Base-by-base conservation (phyloP, 2,329 filamentous ascomycete species). In the Aspergillus jensenii region DNA sequence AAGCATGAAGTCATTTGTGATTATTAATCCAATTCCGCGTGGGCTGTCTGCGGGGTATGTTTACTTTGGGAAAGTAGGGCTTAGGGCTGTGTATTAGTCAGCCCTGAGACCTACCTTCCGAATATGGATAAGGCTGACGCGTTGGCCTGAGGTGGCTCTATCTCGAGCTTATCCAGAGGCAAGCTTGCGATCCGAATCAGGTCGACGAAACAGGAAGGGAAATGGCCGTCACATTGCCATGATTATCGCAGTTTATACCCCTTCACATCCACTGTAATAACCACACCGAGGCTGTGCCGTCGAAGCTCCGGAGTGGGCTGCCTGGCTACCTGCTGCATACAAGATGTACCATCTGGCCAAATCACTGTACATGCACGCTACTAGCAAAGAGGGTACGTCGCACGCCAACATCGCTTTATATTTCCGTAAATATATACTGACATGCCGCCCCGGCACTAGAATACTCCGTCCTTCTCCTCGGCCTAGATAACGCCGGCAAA, bases 401-500 rank as follows among this genome's bases (percentile, higher is more conserved):
- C 44, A 17, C 33, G 17, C 44, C 9, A 41, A 6, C 39, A 14
- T 14, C 33, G 6, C 25, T 25, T 4, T 27, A 12, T 14, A 47
- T 27, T 7, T 35, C 11, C 11, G 14, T 11, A 35, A 21, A 48
- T 31, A 9, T 35, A n/a, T n/a, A 25, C 17, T 19, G 27, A 31
- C 27, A 31, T 31, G 9, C 27, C 27, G 2, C 27, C 27, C 6
- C 15, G 2, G 6, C 17, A 39, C 37, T 70, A 95, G 93, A 98
- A 81, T 98, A 97, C 82, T 97, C 93, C 21, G 91, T 97, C 70
- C 91, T 98, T 71, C 89, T 98, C 66, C 90, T 98, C 68, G 95
- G 95, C 62, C 90, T 98, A 71, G 95, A 98, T 82, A 98, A 98
- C 74, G 95, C 95, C 60, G 95, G 95, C 76, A 98, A 98, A 82